phyloP scores from a whole-genome alignment of 441 rosid species.

The Gossypium trilobum region DNA sequence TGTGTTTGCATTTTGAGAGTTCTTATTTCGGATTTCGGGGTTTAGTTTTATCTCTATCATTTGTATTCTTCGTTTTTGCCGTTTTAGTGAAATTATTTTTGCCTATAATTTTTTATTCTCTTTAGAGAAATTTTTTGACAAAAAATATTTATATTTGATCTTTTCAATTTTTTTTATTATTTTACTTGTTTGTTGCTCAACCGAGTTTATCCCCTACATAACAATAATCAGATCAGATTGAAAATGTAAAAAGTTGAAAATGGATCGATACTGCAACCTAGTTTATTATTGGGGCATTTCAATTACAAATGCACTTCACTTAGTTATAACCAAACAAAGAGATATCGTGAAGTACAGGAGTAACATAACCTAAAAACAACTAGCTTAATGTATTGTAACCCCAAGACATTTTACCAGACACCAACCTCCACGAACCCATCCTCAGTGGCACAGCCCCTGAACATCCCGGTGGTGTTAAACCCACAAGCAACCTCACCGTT shows the following conservation, averaged over 20 bases:
- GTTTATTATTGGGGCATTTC: constrained; percentile 5
- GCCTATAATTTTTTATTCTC: too few species aligned
- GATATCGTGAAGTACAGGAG: neutral
- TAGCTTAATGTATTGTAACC: neutral
- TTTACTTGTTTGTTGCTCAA: too few species aligned
- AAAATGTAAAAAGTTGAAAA: neutral
- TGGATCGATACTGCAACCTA: neutral
- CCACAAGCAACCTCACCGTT: constrained; percentile 56
- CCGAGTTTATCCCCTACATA: too few species aligned
- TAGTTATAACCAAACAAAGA: neutral
- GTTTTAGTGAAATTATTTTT: too few species aligned
- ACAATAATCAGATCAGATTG: neutral
- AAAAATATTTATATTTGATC: too few species aligned
- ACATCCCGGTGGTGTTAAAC: constrained; percentile 54
- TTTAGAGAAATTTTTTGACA: too few species aligned
- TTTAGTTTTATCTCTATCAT: too few species aligned
- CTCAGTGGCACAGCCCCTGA: constrained; percentile 54
- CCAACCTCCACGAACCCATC: constrained; percentile 54
- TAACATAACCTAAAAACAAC: neutral
- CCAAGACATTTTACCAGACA: constrained; percentile 36
- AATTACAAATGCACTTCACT: neutral
- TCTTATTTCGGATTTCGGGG: too few species aligned
- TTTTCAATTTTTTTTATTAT: too few species aligned
- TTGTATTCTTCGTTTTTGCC: too few species aligned
- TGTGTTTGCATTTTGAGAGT: too few species aligned